Conservation (phyloP, 768 basidiomycete species). For the Collybia nuda region DNA sequence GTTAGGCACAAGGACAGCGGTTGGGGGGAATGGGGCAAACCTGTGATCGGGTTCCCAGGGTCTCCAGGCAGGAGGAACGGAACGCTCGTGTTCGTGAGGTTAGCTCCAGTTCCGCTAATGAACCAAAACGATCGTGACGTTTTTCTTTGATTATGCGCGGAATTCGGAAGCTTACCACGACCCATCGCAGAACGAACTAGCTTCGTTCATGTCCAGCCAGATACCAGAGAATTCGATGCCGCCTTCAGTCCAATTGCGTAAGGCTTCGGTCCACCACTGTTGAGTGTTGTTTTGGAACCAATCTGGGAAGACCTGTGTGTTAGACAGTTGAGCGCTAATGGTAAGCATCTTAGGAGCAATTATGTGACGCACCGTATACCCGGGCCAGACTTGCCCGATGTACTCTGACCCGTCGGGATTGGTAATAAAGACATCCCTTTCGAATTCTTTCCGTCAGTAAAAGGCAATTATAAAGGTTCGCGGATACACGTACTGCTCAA, state of each 20-base stretch:
- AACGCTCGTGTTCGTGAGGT: constrained; percentile 52
- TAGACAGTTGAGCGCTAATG: too few relatives aligned
- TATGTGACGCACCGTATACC: constrained; percentile 53
- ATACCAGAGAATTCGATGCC: constrained; percentile 65
- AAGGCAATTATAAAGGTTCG: background rate
- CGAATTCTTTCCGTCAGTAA: background rate
- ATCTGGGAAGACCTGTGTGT: constrained; percentile 56
- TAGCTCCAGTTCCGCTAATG: constrained; percentile 53
- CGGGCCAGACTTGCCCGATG: constrained; percentile 78
- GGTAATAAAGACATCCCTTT: constrained; percentile 68
- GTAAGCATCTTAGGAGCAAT: background rate
- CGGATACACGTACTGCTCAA: constrained; percentile 43
- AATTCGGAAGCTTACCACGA: constrained; percentile 42
- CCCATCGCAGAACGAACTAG: constrained; percentile 61
- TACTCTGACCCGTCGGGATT: constrained; percentile 75
- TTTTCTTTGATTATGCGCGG: background rate
- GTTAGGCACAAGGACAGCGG: constrained; percentile 2
- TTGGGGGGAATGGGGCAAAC: constrained; percentile 17
- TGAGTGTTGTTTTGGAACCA: constrained; percentile 57
- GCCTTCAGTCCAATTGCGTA: constrained; percentile 49
- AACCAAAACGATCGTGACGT: constrained; percentile 4
- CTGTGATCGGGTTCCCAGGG: constrained; percentile 47
- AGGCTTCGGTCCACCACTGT: constrained; percentile 60
- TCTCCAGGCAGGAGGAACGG: constrained; percentile 60
- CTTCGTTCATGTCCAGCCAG: constrained; percentile 74